phyloP scores from a whole-genome alignment of 1,139 yeast species.

The Entelexis paramagnoliae region DNA sequence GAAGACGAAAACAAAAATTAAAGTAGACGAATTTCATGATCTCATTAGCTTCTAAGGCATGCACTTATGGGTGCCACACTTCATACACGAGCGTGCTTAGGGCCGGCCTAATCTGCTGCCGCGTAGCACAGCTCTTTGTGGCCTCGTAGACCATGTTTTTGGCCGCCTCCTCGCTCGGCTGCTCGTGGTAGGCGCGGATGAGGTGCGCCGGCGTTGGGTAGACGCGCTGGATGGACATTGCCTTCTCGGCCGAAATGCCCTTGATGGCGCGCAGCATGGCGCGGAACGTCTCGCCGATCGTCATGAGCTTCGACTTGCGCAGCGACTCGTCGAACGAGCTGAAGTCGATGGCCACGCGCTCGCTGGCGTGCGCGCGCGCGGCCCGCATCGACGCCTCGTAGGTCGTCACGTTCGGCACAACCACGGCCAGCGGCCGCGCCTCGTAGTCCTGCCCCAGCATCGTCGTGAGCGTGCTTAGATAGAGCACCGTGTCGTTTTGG shows the following conservation, averaged over 20 bases:
- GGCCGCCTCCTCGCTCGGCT: conserved; percentile 32
- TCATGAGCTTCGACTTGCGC: conserved; percentile 59
- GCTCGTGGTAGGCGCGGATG: conserved; percentile 34
- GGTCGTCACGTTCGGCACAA: conserved; percentile 19
- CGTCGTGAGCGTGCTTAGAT: conserved; percentile 47
- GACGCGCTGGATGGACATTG: conserved; percentile 56
- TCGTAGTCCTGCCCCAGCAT: conserved; percentile 20
- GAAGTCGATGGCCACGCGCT: conserved; percentile 49
- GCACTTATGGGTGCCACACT: conserved; percentile 49
- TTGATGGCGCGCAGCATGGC: conserved; percentile 65
- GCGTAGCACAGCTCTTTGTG: conserved; percentile 47
- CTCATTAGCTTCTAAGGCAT: neutral
- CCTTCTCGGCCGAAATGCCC: conserved; percentile 81
- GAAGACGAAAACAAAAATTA: no score
- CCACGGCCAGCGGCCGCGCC: conserved; percentile 27
- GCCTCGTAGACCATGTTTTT: conserved; percentile 37
- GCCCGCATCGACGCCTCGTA: conserved; percentile 18
- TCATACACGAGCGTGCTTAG: conserved; percentile 53
- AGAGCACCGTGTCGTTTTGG: conserved; percentile 64
- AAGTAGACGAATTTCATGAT: neutral
- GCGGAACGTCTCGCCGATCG: conserved; percentile 67
- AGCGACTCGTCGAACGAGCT: conserved; percentile 58
- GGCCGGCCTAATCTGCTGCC: conserved; percentile 49
- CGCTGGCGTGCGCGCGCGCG: conserved; percentile 23
- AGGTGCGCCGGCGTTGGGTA: conserved; percentile 56